Evolutionary conservation across 352 stramenopile species (phyloP), one percentile per base, ranked within the genome.

Genomic region (Globisporangium carolinianum): DNA sequence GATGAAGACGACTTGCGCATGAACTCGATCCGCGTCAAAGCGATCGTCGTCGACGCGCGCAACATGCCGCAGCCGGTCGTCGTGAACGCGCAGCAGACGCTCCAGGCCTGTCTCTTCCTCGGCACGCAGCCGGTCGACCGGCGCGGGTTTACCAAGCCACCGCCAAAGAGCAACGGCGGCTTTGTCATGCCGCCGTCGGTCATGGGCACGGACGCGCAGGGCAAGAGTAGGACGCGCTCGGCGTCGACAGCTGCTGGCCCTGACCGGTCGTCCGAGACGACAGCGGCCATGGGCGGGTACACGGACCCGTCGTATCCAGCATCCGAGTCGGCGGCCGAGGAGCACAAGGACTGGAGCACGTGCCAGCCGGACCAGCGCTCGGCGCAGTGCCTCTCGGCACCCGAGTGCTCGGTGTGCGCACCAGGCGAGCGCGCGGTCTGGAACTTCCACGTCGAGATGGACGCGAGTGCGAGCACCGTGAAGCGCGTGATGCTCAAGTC

Each of bases 391-490:
- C 66, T 95, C 17, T 66, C 66, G 10, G 60, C 79, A 1, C 85
- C 80, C 6, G 80, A 91, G 24, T 89, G 81, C 35, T 94, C 81
- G 4, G 42, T 95, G 4, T 95, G 86, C 55, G 82, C 75, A 6
- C 81, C 83, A 24, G 84, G 84, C 3, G 86, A 95, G 58, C 83
- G 86, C 45, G 84, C 82, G 10, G 79, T 95, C 7, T 95, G 86
- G 86, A 95, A 93, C 43, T 95, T 94, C 57, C 82, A 83, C 18
- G 79, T 95, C n/a, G 86, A 95, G 63, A 87, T 89, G 77, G 86
- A 94, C 50, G 72, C 57, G 32, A 68, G 63, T 2, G 72, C 75
- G 5, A 74, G 68, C 8, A 82, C 65, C n/a, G 69, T 92, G 11
- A 93, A 91, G 58, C 81, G 86, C 3, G 51, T 94, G 35, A 58